phyloP scores from a whole-genome alignment of 2,329 filamentous ascomycete species.

The Lasiodiplodia sp. region DNA sequence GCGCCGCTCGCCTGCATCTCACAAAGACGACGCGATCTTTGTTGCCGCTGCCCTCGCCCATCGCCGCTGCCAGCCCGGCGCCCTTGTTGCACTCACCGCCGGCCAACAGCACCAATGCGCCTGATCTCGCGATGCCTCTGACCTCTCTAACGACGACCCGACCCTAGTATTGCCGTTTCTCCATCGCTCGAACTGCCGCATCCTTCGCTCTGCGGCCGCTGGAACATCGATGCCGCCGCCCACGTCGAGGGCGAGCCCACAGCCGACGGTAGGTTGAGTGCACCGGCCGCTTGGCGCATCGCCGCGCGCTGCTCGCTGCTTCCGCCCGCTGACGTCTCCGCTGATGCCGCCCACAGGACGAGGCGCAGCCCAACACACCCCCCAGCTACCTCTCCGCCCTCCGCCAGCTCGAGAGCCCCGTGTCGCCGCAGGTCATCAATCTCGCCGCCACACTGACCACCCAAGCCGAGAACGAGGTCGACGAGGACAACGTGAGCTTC shows the following conservation, averaged over 20 bases:
- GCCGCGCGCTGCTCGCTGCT: conserved; percentile 21
- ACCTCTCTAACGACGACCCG: conserved; percentile 20
- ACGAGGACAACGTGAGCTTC: conserved; percentile 60
- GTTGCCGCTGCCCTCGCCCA: conserved; percentile 14
- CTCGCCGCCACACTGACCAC: conserved; percentile 59
- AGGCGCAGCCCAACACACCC: conserved; percentile 36
- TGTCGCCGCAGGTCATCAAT: conserved; percentile 51
- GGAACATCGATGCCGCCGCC: conserved; percentile 44
- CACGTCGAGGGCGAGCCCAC: conserved; percentile 40
- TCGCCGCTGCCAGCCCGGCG: conserved; percentile 9
- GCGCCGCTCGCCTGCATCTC: conserved; percentile 1
- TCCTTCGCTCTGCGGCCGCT: background rate
- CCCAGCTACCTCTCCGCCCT: conserved; percentile 57
- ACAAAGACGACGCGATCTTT: conserved; percentile 18
- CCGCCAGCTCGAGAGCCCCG: conserved; percentile 56
- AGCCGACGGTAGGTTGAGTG: conserved; percentile 33
- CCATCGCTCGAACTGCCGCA: conserved; percentile 18
- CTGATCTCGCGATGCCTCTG: conserved; percentile 31
- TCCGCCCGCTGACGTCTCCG: conserved; percentile 20
- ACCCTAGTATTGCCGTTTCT: conserved; percentile 19
- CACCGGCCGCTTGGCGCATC: conserved; percentile 26
- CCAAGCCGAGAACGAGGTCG: conserved; percentile 53
- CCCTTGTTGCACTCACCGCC: conserved; percentile 26
- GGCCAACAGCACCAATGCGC: conserved; percentile 20
- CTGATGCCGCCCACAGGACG: conserved; percentile 25